A percentile compares a stretch with the other conserved stretches of the same genome.
phyloP scores from a whole-genome alignment of 2,329 filamentous ascomycete species.

The Xylariaceae sp. region DNA sequence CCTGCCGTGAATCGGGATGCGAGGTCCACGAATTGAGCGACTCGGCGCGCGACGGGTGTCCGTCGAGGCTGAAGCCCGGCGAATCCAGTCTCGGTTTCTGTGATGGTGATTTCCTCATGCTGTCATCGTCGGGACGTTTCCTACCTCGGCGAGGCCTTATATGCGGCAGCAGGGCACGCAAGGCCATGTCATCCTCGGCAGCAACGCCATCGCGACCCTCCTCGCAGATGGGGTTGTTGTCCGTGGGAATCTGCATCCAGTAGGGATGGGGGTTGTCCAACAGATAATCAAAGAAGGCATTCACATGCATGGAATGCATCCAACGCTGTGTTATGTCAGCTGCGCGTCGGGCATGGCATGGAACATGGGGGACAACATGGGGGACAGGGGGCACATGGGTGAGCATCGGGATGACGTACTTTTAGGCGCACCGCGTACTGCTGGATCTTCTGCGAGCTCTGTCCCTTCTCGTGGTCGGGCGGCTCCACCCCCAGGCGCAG shows the following conservation, averaged over 20 bases:
- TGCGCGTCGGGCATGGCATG: conserved; percentile 30
- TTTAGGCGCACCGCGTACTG: conserved; percentile 91
- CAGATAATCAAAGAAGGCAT: conserved; percentile 90
- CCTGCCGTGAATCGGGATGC: conserved; percentile 38
- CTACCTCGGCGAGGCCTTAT: conserved; percentile 58
- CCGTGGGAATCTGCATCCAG: conserved; percentile 67
- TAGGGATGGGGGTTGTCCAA: conserved; percentile 73
- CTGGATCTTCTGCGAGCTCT: conserved; percentile 89
- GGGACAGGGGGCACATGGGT: not conserved
- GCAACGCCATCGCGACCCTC: conserved; percentile 74
- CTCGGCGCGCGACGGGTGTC: conserved; percentile 45
- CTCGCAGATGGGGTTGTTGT: conserved; percentile 56
- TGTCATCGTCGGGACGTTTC: conserved; percentile 59
- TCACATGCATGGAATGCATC: conserved; percentile 95
- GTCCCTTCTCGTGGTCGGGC: conserved; percentile 73
- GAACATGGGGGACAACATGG: too few species aligned
- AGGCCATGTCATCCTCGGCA: conserved; percentile 80
- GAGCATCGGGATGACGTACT: conserved; percentile 41
- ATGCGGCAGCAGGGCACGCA: conserved; percentile 77
- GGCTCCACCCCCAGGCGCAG: conserved; percentile 83
- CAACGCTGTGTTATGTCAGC: conserved; percentile 54
- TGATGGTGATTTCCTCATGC: conserved; percentile 43
- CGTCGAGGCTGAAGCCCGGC: conserved; percentile 32
- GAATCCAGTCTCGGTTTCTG: conserved; percentile 59
- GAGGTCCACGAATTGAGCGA: conserved; percentile 47